Evolutionary conservation across 805 yeast species (phyloP).

Genomic region (Suhomyces sp.): DNA sequence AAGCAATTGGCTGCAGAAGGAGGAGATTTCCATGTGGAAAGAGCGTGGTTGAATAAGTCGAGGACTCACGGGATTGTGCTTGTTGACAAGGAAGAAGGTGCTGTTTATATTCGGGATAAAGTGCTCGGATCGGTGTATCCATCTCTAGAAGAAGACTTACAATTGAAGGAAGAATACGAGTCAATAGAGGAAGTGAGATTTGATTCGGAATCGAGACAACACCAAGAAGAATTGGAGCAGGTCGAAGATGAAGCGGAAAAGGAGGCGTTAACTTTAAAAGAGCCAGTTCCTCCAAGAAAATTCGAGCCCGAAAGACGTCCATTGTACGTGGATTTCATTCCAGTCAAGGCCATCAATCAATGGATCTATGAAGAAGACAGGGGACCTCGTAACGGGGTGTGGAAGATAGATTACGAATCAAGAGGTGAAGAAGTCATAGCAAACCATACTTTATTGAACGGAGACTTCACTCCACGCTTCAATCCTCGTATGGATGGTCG

Average conservation of each 20-base stretch:
- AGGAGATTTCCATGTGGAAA: slow-evolving; percentile 29
- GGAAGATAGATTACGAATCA: slow-evolving; percentile 41
- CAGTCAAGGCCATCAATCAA: slow-evolving; percentile 43
- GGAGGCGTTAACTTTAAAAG: slow-evolving; percentile 5
- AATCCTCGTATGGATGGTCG: slow-evolving; percentile 12
- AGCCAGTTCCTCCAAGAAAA: slow-evolving; percentile 14
- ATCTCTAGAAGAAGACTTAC: slow-evolving; percentile 21
- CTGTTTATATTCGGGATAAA: slow-evolving; percentile 31
- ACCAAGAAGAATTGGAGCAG: slow-evolving; percentile 15
- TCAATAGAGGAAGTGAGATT: slow-evolving; percentile 21
- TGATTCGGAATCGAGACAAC: slow-evolving; percentile 8
- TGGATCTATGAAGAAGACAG: slow-evolving; percentile 49
- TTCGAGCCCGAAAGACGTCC: slow-evolving; percentile 19
- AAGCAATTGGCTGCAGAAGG: slow-evolving; percentile 26
- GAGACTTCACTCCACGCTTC: slow-evolving; percentile 15
- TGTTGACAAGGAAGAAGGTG: slow-evolving; percentile 41
- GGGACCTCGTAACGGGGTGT: slow-evolving; percentile 45
- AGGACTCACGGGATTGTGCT: slow-evolving; percentile 45
- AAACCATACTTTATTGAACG: slow-evolving; percentile 31
- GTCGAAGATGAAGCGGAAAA: slow-evolving; percentile 14
- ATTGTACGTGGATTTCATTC: slow-evolving; percentile 43
- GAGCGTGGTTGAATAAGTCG: slow-evolving; percentile 45
- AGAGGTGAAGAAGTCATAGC: slow-evolving; percentile 33
- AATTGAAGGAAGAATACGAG: slow-evolving; percentile 16
- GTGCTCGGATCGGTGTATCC: slow-evolving; percentile 40